A percentile compares a stretch with the other conserved stretches of the same genome.
phyloP scores from a whole-genome alignment of 1,284 basidiomycete species.

The Gymnopus androsaceus region DNA sequence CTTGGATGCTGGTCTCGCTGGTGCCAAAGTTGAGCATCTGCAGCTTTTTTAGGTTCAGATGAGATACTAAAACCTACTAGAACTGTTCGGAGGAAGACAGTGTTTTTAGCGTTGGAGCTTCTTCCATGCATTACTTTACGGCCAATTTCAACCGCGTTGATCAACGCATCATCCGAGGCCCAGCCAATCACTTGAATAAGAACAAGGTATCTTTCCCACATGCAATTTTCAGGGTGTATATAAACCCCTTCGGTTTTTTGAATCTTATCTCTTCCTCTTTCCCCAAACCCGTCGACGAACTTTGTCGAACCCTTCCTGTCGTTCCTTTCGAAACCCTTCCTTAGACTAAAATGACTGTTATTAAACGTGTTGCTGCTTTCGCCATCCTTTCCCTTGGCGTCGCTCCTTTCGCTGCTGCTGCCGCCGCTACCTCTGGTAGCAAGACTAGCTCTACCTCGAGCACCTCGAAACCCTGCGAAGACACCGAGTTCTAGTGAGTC shows the following conservation, averaged over 20 bases:
- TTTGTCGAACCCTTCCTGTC: slow-evolving; percentile 6
- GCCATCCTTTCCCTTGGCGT: slow-evolving; percentile 12
- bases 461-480: slow-evolving; percentile 22
- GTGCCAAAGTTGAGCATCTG: too few species aligned
- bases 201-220: slow-evolving; percentile 4
- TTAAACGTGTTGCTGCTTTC: slow-evolving; percentile 10
- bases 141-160: background rate
- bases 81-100: too few species aligned
- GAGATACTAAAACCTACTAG: too few species aligned
- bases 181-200: background rate
- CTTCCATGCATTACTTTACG: too few species aligned
- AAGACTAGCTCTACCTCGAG: slow-evolving; percentile 7
- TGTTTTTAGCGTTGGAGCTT: too few species aligned
- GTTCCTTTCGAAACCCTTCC: slow-evolving; percentile 13
- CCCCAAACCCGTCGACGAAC: background rate
- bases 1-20: too few species aligned
- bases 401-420: slow-evolving; percentile 26
- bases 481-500: slow-evolving; percentile 46
- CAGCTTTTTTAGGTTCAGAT: too few species aligned
- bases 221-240: background rate
- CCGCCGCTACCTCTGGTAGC: slow-evolving; percentile 15
- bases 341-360: slow-evolving; percentile 14
- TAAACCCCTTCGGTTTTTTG: background rate
- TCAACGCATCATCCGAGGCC: too few species aligned
- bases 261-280: background rate